Base-by-base conservation (phyloP, 768 basidiomycete genomes). In the Trametes villosa region DNA sequence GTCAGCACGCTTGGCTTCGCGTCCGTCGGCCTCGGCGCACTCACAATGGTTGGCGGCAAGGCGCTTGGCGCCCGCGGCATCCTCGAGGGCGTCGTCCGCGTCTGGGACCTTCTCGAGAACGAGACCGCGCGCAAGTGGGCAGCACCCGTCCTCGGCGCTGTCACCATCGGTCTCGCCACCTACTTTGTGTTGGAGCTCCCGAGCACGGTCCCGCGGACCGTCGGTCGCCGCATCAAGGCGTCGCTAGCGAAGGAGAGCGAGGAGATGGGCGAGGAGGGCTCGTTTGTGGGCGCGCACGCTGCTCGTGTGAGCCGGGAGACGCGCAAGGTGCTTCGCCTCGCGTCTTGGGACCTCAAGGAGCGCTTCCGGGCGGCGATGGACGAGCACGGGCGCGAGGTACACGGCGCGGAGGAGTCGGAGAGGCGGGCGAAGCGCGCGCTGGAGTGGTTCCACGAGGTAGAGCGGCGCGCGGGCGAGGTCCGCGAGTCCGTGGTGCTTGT, bases 141-240 rank as follows among this genome's bases (percentile, higher is more conserved):
- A 1, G 93, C 86, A 1, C 96, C 96, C 8, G 81, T 94, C 53
- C 68, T 96, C 38, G 95, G 94, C 29, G 89, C 89, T 0, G 77
- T 85, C 48, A 83, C 87, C 17, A 71, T 93, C 59, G 92, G 93
- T 15, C 75, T 89, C 24, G 84, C 86, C 0, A 86, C 85, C 2
- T 98, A 96, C 77, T 77, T 97, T 62, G 79, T 98, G 55, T 76
- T 91, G 66, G 94, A 97, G 68, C 83, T 99, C 22, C 97, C 97
- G 0, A 83, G 77, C 68, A 86, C 94, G 4, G 88, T 99, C 66
- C 96, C 97, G 42, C 83, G 85, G 59, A 96, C 92, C 13, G 84
- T 98, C 58, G 97, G 97, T 11, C 82, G 94, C 57, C 85, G 94
- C 53, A 86, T 98, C 57, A 84, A 83, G 62, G 79, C 85, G 3